Base-by-base conservation (phyloP, 495 filamentous ascomycete species). In the Aspergillus haitiensis region DNA sequence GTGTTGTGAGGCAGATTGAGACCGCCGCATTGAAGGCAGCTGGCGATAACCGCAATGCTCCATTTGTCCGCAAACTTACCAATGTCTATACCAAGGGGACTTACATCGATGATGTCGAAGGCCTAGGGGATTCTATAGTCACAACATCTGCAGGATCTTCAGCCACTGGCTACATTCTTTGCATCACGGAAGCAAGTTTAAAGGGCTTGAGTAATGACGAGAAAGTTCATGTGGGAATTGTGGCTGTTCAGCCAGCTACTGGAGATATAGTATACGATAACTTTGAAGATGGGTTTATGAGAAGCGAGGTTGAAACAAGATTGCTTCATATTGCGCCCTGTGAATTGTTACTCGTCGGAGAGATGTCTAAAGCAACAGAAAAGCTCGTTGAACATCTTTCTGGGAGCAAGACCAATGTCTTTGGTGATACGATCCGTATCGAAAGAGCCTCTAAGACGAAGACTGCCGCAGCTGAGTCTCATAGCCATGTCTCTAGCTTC, bases 31-130 rank as follows among this genome's bases (percentile, higher is more conserved):
- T 99, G 58, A 99, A 99, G 70, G 95, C 95, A 37, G 94, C 86
- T 7, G 95, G 94, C 6, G 92, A 97, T 71, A 99, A 99, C 70
- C 84, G 90, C 56, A 97, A 96, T 69, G 85, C 90, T 1, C 92
- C 94, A 0, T 99, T 99, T 64, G 85, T 88, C 15, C 87, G 94
- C 42, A 94, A 95, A 66, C 83, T 99, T 64, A 97, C 94, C 9
- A 97, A 97, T 71, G 76, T 99, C 9, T 99, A 98, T 74, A 99
- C 94, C 7, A 99, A 99, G 72, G 94, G 92, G 31, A 99, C 94
- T 0, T 99, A 99, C 63, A 88, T 99, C 51, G 94, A 99, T 69
- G 94, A 99, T 72, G 80, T 88, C 8, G 93, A 97, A 59, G 90
- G 92, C 13, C 71, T 97, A 9, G 86, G 89, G 46, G 77, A 74